Base-by-base conservation (phyloP, 2,329 filamentous ascomycete species). In the Penicillium freii region DNA sequence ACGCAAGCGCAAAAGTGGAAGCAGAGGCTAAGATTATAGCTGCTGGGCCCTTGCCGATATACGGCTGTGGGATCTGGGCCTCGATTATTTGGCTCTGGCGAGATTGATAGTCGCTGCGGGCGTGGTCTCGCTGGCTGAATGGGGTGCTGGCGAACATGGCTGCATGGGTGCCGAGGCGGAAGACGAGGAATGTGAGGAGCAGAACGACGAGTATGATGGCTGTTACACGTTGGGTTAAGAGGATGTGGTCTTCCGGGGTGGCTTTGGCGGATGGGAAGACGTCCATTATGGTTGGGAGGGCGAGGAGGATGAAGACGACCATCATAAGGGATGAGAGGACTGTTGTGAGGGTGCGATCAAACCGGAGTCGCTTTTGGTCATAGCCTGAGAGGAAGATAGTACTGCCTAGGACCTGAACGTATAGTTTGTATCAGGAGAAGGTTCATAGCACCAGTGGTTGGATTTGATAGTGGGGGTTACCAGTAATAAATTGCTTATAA, bases 401-500 rank as follows among this genome's bases (percentile, higher is more conserved):
- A 38, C 59, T 33, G 4, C 62, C 62, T 3, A 63, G 59, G 8
- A 64, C 59, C 60, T 63, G 13, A 5, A 42, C 3, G 10, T 33
- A n/a, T 31, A 31, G 10, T 34, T 51, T 21, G 15, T 38, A 34
- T 56, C 10, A 51, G 33, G 4, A 21, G 13, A 27, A 15, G 19
- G 25, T 29, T 17, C n/a, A 15, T 27, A 5, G 13, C 27, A 39
- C 5, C 17, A 8, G 13, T 21, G 5, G 1, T 39, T 27, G 19
- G 5, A 19, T 31, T 36, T 27, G 29, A 21, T 23, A 7, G 4
- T 25, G 11, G 38, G 38, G 39, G 13, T 36, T 49, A 94, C 90
- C 19, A 94, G 83, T 8, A 94, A 82, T 54, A 95, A 75, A 70
- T 95, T 95, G 53, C 90, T 93, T 19, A 96, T 80, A 69, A 95